phyloP scores from a whole-genome alignment of 768 basidiomycete genomes.

The Rhizopogon salebrosus region DNA sequence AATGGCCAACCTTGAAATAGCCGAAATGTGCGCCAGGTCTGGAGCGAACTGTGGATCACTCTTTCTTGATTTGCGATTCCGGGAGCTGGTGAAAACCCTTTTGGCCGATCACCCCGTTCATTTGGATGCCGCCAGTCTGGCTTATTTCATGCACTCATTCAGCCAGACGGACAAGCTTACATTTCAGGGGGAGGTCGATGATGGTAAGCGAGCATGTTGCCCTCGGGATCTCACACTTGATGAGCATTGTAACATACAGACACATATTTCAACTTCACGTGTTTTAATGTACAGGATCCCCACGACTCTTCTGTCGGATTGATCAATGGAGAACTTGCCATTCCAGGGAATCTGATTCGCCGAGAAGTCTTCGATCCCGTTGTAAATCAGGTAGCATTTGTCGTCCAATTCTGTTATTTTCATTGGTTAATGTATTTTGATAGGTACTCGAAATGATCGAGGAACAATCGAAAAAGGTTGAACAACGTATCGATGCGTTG shows the following conservation, averaged over 20 bases:
- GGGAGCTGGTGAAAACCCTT: constrained; percentile 72
- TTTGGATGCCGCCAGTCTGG: constrained; percentile 74
- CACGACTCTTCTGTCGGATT: constrained; percentile 77
- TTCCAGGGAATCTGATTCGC: constrained; percentile 75
- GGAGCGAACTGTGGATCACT: constrained; percentile 86
- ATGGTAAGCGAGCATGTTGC: constrained; percentile 43
- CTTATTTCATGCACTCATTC: constrained; percentile 87
- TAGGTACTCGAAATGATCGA: constrained; percentile 79
- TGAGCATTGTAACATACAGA: constrained; percentile 35
- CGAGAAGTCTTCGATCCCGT: constrained; percentile 87
- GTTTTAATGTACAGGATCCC: constrained; percentile 83
- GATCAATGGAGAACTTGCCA: constrained; percentile 76
- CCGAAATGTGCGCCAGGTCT: constrained; percentile 83
- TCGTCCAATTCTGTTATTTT: constrained; percentile 4
- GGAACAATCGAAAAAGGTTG: constrained; percentile 61
- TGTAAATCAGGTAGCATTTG: constrained; percentile 57
- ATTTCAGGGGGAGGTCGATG: constrained; percentile 69
- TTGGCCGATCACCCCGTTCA: constrained; percentile 82
- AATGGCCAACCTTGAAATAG: constrained; percentile 79
- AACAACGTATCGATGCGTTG: constrained; percentile 74
- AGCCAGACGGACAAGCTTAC: constrained; percentile 84
- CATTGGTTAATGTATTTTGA: constrained; percentile 6
- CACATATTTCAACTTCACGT: constrained; percentile 83
- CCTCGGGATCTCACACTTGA: not conserved
- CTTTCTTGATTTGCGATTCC: constrained; percentile 83